Evolutionary conservation across 257 asterid species (phyloP), one percentile per base, ranked within the genome.

Genomic region (Scutellaria minor): DNA sequence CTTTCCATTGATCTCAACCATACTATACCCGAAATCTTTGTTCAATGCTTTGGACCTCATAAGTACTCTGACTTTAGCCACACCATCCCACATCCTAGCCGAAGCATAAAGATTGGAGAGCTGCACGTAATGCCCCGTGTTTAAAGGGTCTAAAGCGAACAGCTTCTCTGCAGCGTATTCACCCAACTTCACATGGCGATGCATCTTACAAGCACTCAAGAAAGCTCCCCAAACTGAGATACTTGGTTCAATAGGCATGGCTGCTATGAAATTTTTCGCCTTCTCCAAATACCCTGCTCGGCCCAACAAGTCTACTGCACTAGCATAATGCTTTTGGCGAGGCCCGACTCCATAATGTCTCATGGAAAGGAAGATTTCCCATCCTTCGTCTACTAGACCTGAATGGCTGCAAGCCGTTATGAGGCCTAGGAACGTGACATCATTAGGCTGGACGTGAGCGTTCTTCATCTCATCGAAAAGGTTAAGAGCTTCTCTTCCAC

Each of bases 171-270:
- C 91, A 24, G 91, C 96, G 37, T 73, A 72, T 71, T 87, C 91
- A 3, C 89, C 91, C 6, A 87, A 45, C 9, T 14, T 13, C 7
- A 84, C 86, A 27, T 60, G 69, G 13, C 87, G 84, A 51, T 87
- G 82, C 67, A 74, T 79, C 64, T 78, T 79, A 74, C 90, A 87
- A 0, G 89, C 94, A 42, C 88, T 84, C 76, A 89, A 78, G 2
- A 89, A 85, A 10, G 96, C 86, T 15, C 96, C 89, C 96, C 94
- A 89, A 15, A 89, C 89, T 3, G 92, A 85, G 47, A 77, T 77
- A 14, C 80, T 75, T 0, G 92, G 89, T 44, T 81, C 84, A 22
- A 83, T 27, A 3, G 90, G 86, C 90, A 89, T 82, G 46, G 66
- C 57, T 61, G 8, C 61, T 50, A 89, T 82, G 80, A 89, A 78